Conservation (phyloP, 352 stramenopile genomes). For the Pythium oligandrum region DNA sequence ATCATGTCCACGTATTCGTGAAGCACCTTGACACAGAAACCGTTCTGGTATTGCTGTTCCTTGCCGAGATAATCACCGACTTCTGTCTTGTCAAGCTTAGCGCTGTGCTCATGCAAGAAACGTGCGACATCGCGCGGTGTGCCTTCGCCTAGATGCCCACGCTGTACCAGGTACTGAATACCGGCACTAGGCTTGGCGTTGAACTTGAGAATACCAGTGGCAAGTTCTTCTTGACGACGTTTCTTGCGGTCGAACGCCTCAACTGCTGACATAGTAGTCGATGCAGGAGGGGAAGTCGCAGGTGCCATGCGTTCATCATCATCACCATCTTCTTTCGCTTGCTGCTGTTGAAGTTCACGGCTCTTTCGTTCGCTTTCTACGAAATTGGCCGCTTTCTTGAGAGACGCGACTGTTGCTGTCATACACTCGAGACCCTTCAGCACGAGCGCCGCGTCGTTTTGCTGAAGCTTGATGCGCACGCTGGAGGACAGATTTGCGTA, state of each 20-base stretch:
- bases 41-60: constrained; percentile 94
- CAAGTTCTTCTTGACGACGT: constrained; percentile 94
- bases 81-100: constrained; percentile 95
- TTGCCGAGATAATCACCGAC: constrained; percentile 97
- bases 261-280: constrained; percentile 72
- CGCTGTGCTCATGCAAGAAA: constrained; percentile 92
- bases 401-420: constrained; percentile 88
- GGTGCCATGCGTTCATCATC: constrained; percentile 30
- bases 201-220: constrained; percentile 97
- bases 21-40: constrained; percentile 91
- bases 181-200: constrained; percentile 94
- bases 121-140: constrained; percentile 90
- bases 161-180: constrained; percentile 89
- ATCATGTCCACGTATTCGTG: constrained; percentile 96
- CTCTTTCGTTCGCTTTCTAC: constrained; percentile 56
- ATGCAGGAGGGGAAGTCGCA: constrained; percentile 10
- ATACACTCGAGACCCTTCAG: constrained; percentile 91
- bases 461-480: constrained; percentile 55
- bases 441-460: constrained; percentile 72
- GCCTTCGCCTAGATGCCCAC: constrained; percentile 89
- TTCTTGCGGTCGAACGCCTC: constrained; percentile 98
- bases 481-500: constrained; percentile 62
- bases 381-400: constrained; percentile 89
- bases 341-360: constrained; percentile 17
- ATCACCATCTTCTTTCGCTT: constrained; percentile 37